Evolutionary conservation across 805 yeast species (phyloP), one percentile per base, ranked within the genome.

Genomic region (Phaffomyces opuntiae): DNA sequence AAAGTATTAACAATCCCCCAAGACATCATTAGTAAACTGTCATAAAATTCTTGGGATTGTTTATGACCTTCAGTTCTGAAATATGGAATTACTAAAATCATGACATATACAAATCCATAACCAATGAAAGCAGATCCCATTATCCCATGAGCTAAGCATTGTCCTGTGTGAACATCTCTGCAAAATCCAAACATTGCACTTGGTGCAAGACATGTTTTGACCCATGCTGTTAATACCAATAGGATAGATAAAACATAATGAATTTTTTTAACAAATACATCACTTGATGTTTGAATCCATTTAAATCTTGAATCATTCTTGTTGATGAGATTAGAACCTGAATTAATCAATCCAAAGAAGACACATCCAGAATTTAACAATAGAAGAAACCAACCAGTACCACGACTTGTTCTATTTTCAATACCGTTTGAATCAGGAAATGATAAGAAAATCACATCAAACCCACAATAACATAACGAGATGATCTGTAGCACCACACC

Each of bases 1-100:
- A 91, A 91, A 0, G 97, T 89, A 63, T 91, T 91, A 48, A 91
- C 83, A 32, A 89, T 79, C 7, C 98, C 98, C 96, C 96, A 91
- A 11, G 73, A 63, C 44, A 87, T 82, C 80, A 91, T 88, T 36
- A 88, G 75, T 37, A 74, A 53, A 35, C 90, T 81, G 64, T 91
- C 98, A 61, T 78, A 87, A 57, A 83, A 83, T 60, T 91, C 98
- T 61, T 88, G 97, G 24, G 90, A 77, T 50, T 72, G 77, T 43
- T 68, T 68, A 9, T 66, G 58, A n/a, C 62, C 53, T 49, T 72
- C 64, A 54, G 77, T 66, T 56, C 87, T 67, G 54, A 89, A 61
- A 90, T 93, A 80, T 5, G 93, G 91, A 5, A 87, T 66, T 9
- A 80, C 74, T 44, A 91, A 70, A 56, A 87, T 81, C 56, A 80